Conservation (phyloP, 768 basidiomycete species). For the Saitozyma sp. region DNA sequence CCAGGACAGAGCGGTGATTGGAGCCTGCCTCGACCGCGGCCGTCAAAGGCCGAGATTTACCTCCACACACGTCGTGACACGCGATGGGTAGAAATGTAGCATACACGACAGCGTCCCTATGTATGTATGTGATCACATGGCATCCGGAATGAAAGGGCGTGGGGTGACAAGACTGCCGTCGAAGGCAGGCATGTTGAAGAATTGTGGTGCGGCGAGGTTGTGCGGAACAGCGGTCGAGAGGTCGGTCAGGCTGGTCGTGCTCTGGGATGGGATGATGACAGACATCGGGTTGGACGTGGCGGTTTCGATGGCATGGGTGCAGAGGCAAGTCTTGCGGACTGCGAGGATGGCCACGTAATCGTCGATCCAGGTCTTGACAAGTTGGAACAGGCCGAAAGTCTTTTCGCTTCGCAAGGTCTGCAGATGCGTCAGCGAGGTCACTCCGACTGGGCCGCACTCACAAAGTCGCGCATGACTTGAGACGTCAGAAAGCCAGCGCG, state of each 20-base stretch:
- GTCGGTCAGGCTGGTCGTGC: not conserved
- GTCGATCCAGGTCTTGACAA: slow-evolving; percentile 48
- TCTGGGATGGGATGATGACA: slow-evolving; percentile 11
- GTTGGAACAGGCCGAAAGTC: slow-evolving; percentile 40
- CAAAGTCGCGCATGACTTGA: slow-evolving; percentile 40
- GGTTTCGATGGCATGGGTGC: slow-evolving; percentile 14
- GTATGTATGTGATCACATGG: too few species aligned
- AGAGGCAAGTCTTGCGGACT: slow-evolving; percentile 15
- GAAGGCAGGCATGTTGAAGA: not conserved
- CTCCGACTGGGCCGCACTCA: slow-evolving; percentile 9
- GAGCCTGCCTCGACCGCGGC: slow-evolving; percentile 60
- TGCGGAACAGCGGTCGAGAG: slow-evolving; percentile 14
- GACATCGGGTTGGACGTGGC: slow-evolving; percentile 8
- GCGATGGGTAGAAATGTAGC: slow-evolving; percentile 46
- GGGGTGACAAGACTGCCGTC: too few species aligned
- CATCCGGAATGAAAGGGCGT: too few species aligned
- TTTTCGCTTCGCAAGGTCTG: slow-evolving; percentile 35
- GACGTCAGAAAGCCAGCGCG: slow-evolving; percentile 38
- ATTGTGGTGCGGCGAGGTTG: not conserved
- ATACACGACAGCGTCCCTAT: not conserved
- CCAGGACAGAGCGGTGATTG: slow-evolving; percentile 71
- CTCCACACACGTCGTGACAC: slow-evolving; percentile 68
- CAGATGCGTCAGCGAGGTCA: slow-evolving; percentile 5
- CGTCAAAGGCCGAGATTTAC: slow-evolving; percentile 67
- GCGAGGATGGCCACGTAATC: slow-evolving; percentile 35